Evolutionary conservation across 352 stramenopile species (phyloP).

Genomic region (Globisporangium middletonii): DNA sequence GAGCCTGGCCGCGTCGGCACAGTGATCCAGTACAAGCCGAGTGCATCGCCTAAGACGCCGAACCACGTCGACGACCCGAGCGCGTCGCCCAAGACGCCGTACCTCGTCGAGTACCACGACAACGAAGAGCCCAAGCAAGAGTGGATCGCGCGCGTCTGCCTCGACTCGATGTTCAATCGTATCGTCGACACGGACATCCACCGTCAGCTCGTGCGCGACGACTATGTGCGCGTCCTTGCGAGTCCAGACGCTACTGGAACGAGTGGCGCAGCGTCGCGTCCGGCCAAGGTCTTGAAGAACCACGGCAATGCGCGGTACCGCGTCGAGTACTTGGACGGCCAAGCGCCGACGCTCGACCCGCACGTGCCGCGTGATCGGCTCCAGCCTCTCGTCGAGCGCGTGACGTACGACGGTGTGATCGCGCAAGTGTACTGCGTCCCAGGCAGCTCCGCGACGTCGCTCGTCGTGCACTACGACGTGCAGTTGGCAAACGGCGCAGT

Average conservation of each 20-base stretch:
- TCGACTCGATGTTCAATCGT: slow-evolving; percentile 30
- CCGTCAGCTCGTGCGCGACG: slow-evolving; percentile 32
- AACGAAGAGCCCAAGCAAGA: slow-evolving; percentile 19
- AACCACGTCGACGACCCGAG: slow-evolving; percentile 13
- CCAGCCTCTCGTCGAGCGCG: slow-evolving; percentile 16
- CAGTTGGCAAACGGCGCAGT: slow-evolving; percentile 34
- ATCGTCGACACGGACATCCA: slow-evolving; percentile 22
- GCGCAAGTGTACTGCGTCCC: slow-evolving; percentile 14
- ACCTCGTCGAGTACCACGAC: slow-evolving; percentile 29
- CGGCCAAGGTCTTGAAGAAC: slow-evolving; percentile 29
- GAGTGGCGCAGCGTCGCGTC: slow-evolving; percentile 7
- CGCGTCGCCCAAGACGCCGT: slow-evolving; percentile 18
- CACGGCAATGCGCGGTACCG: slow-evolving; percentile 46
- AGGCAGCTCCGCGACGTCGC: not conserved
- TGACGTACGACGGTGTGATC: slow-evolving; percentile 30
- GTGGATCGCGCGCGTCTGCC: slow-evolving; percentile 23
- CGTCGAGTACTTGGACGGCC: slow-evolving; percentile 38
- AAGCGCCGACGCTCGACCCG: slow-evolving; percentile 15
- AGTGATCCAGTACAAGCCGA: slow-evolving; percentile 22
- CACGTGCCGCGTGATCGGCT: slow-evolving; percentile 32
- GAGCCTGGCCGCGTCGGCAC: slow-evolving; percentile 24
- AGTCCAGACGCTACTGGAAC: not conserved
- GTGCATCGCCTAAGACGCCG: slow-evolving; percentile 2
- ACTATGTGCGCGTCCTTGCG: slow-evolving; percentile 33
- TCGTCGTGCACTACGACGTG: slow-evolving; percentile 19